A percentile compares a stretch with the other conserved stretches of the same genome.
phyloP scores from a whole-genome alignment of 2,329 filamentous ascomycete genomes.

The Aureobasidium sp. region DNA sequence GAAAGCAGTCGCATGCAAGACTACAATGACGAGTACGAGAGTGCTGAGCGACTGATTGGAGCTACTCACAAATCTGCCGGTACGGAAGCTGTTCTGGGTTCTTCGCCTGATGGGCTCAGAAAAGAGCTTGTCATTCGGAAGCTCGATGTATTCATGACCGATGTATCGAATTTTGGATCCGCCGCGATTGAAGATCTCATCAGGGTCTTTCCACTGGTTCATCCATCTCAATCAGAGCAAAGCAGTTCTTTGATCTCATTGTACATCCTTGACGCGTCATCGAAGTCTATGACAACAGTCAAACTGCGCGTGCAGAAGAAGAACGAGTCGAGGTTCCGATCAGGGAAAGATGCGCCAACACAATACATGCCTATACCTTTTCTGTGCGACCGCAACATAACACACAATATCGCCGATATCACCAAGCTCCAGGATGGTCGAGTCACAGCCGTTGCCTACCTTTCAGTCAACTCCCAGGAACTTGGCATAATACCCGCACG shows the following conservation, averaged over 20 bases:
- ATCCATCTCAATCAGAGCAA: background rate
- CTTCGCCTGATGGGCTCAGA: constrained; percentile 24
- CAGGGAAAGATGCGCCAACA: background rate
- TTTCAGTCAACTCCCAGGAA: background rate
- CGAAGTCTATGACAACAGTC: background rate
- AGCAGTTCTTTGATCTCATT: background rate
- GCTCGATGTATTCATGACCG: constrained; percentile 17
- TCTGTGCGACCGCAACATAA: constrained; percentile 2
- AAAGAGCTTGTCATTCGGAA: constrained; percentile 27
- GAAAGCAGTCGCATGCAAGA: constrained; percentile 22
- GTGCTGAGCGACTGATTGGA: constrained; percentile 8
- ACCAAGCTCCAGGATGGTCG: constrained; percentile 3
- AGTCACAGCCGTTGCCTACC: background rate
- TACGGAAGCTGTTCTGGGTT: constrained; percentile 20
- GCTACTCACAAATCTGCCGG: constrained; percentile 13
- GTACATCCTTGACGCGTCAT: constrained; percentile 3
- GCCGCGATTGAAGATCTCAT: background rate
- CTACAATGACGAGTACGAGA: constrained; percentile 14
- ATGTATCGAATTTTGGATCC: background rate
- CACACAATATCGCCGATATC: constrained; percentile 8
- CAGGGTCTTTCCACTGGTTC: constrained; percentile 1
- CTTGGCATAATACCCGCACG: constrained; percentile 9
- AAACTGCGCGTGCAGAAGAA: background rate
- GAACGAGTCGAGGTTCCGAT: background rate
- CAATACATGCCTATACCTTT: constrained; percentile 8